Conservation (phyloP, 139 green algal genomes). For the Zygnema cylindricum region DNA sequence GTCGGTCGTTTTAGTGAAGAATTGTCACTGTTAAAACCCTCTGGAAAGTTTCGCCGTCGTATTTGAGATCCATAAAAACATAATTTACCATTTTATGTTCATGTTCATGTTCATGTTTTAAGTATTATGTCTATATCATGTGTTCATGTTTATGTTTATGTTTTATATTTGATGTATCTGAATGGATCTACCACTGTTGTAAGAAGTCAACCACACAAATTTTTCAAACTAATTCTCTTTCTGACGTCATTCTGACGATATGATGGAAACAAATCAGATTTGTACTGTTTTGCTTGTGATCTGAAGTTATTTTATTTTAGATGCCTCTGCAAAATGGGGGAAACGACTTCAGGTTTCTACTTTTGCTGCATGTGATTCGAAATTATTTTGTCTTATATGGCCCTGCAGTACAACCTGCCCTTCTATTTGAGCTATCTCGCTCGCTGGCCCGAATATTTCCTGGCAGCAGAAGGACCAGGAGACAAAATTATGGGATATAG, state of each 20-base stretch:
- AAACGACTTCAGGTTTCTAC: too few relatives aligned
- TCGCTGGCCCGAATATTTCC: constrained; percentile 90
- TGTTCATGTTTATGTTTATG: background rate
- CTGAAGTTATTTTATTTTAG: background rate
- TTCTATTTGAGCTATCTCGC: constrained; percentile 97
- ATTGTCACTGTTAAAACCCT: background rate
- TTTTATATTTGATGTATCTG: background rate
- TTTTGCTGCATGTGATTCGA: too few relatives aligned
- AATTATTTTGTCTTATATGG: background rate
- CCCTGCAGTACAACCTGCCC: constrained; percentile 86
- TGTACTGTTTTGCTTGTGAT: background rate
- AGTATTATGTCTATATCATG: background rate
- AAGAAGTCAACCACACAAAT: background rate
- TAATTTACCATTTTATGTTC: too few relatives aligned
- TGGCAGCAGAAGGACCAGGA: constrained; percentile 76
- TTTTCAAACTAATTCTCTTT: background rate
- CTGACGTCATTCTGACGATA: background rate
- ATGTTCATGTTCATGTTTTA: too few relatives aligned
- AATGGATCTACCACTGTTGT: too few relatives aligned
- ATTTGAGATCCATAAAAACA: background rate
- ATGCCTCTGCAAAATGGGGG: too few relatives aligned
- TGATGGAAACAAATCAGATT: background rate
- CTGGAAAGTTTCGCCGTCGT: too few relatives aligned
- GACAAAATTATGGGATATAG: constrained; percentile 86
- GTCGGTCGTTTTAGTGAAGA: too few relatives aligned